A percentile compares a stretch with the other conserved stretches of the same genome.
Evolutionary conservation across 345 rosid species (phyloP).

Genomic region (Ailanthus altissimus): DNA sequence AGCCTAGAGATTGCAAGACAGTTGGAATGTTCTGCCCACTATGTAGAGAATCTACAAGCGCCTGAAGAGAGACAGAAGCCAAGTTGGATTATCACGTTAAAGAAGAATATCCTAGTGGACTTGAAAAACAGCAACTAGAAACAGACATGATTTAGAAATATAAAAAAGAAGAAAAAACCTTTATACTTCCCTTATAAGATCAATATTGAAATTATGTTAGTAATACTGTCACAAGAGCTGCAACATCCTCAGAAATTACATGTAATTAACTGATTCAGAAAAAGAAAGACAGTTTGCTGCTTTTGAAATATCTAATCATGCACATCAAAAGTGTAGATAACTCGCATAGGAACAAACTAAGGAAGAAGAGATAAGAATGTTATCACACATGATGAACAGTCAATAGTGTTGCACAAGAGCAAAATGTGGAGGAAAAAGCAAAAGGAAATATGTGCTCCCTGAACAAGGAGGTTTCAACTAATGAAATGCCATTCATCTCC

Average conservation of each 20-base stretch:
- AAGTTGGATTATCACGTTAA: constrained; percentile 8
- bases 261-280: constrained; percentile 3
- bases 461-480: neutral
- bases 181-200: neutral
- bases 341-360: neutral
- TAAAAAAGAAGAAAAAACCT: neutral
- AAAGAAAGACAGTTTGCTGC: neutral
- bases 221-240: constrained; percentile 5
- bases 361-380: neutral
- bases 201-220: neutral
- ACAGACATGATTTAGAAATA: neutral
- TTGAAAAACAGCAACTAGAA: neutral
- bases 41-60: constrained; percentile 61
- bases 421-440: neutral
- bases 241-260: neutral
- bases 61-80: constrained; percentile 42
- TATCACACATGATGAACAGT: neutral
- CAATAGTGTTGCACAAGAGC: neutral
- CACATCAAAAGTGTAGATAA: neutral
- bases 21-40: constrained; percentile 67
- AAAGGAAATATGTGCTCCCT: neutral
- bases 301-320: neutral
- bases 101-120: neutral
- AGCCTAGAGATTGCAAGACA: constrained; percentile 85
- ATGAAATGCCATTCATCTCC: constrained; percentile 1